Evolutionary conservation across 306 rosid genomes (phyloP).

Genomic region (Prunus armeniaca): DNA sequence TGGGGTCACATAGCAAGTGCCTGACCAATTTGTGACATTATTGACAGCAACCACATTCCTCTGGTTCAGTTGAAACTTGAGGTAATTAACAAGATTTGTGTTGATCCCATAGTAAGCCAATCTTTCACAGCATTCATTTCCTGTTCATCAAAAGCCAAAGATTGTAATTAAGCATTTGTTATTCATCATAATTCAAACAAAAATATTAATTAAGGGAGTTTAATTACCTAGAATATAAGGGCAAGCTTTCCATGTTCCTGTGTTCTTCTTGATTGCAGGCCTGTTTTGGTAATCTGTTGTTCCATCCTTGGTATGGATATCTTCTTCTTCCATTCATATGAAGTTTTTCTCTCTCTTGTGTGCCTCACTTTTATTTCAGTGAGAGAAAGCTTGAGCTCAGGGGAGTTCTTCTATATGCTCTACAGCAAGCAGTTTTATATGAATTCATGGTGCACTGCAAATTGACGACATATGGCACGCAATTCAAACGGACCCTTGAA

Average conservation of each 20-base stretch:
- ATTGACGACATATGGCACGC: neutral
- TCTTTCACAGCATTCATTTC: constrained; percentile 26
- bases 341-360: neutral
- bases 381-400: too few species aligned
- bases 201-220: neutral
- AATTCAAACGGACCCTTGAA: neutral
- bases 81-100: constrained; percentile 20
- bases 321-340: constrained; percentile 12
- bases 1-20: constrained; percentile 25
- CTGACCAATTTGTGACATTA: constrained; percentile 25
- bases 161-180: too few species aligned
- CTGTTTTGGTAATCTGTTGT: constrained; percentile 17
- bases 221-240: constrained; percentile 22
- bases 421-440: neutral
- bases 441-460: too few species aligned
- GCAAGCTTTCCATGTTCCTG: constrained; percentile 34
- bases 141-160: neutral
- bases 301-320: constrained; percentile 24
- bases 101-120: constrained; percentile 28
- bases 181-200: neutral
- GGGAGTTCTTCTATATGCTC: neutral
- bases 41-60: constrained; percentile 20
- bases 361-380: too few species aligned
- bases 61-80: constrained; percentile 21
- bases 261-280: constrained; percentile 24